phyloP scores from a whole-genome alignment of 805 yeast genomes.

The Metschnikowia reukaufii region DNA sequence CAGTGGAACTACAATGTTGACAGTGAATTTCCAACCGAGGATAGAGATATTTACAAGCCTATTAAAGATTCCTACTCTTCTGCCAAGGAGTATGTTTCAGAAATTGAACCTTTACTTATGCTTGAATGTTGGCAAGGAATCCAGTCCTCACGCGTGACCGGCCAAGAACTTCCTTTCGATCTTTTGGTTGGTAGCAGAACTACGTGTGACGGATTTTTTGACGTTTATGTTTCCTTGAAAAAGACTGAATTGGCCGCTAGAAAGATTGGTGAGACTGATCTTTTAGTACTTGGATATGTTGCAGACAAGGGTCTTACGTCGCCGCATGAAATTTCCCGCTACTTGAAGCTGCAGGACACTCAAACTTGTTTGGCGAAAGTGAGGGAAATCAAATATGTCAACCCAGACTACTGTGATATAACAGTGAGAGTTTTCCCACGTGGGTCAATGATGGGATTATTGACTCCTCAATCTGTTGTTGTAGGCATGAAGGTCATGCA shows the following conservation, averaged over 20 bases:
- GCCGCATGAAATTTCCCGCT: conserved; percentile 22
- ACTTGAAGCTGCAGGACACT: conserved; percentile 30
- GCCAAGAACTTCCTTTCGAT: conserved; percentile 59
- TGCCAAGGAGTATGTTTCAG: conserved; percentile 63
- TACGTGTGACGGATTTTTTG: conserved; percentile 83
- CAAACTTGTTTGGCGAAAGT: conserved; percentile 80
- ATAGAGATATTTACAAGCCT: conserved; percentile 36
- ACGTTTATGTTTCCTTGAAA: conserved; percentile 73
- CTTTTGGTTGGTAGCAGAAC: conserved; percentile 76
- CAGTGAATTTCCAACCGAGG: conserved; percentile 60
- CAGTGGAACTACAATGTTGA: conserved; percentile 70
- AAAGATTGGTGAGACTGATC: conserved; percentile 70
- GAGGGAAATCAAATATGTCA: conserved; percentile 64
- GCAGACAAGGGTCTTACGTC: conserved; percentile 21
- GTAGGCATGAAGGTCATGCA: conserved; percentile 76
- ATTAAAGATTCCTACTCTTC: conserved; percentile 58
- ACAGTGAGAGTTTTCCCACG: conserved; percentile 66
- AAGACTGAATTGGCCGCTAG: conserved; percentile 50
- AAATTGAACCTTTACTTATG: conserved; percentile 77
- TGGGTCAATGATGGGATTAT: conserved; percentile 49
- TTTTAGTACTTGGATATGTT: conserved; percentile 56
- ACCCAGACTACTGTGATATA: conserved; percentile 68
- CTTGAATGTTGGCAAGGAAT: conserved; percentile 95
- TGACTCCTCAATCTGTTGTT: conserved; percentile 64
- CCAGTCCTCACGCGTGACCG: conserved; percentile 66